Conservation (phyloP, 768 basidiomycete genomes). For the Suillus subluteus region DNA sequence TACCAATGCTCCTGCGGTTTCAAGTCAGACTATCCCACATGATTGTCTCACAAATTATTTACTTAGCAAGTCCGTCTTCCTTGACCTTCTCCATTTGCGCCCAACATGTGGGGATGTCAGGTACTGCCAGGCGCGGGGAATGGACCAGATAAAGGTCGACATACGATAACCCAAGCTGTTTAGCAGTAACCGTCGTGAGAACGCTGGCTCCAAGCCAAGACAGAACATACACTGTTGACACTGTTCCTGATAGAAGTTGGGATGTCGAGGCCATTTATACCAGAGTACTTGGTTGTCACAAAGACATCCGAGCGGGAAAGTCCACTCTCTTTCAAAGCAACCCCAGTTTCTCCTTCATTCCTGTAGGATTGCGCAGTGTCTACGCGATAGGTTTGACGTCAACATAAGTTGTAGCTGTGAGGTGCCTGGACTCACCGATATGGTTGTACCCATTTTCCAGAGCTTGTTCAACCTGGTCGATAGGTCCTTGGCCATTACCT, state of each 20-base stretch:
- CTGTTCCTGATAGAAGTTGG: slow-evolving; percentile 59
- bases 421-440: slow-evolving; percentile 46
- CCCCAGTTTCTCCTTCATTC: slow-evolving; percentile 56
- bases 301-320: slow-evolving; percentile 57
- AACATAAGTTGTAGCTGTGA: neutral
- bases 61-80: slow-evolving; percentile 60
- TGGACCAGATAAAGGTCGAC: slow-evolving; percentile 79
- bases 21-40: neutral
- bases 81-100: slow-evolving; percentile 62
- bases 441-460: slow-evolving; percentile 65
- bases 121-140: slow-evolving; percentile 53
- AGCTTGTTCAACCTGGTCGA: slow-evolving; percentile 63
- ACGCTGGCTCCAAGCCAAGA: slow-evolving; percentile 25
- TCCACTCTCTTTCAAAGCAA: slow-evolving; percentile 51
- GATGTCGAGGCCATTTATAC: slow-evolving; percentile 51
- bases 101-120: slow-evolving; percentile 68
- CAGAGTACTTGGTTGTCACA: slow-evolving; percentile 71
- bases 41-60: neutral
- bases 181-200: slow-evolving; percentile 19
- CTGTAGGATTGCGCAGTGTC: slow-evolving; percentile 64
- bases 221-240: slow-evolving; percentile 48
- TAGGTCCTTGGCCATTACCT: slow-evolving; percentile 51
- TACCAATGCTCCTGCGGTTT: slow-evolving; percentile 64
- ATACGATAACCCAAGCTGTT: slow-evolving; percentile 24
- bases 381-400: slow-evolving; percentile 22